A percentile compares a stretch with the other conserved stretches of the same genome.
phyloP scores from a whole-genome alignment of 179 eudicot genomes.

The Drosera spatulata region DNA sequence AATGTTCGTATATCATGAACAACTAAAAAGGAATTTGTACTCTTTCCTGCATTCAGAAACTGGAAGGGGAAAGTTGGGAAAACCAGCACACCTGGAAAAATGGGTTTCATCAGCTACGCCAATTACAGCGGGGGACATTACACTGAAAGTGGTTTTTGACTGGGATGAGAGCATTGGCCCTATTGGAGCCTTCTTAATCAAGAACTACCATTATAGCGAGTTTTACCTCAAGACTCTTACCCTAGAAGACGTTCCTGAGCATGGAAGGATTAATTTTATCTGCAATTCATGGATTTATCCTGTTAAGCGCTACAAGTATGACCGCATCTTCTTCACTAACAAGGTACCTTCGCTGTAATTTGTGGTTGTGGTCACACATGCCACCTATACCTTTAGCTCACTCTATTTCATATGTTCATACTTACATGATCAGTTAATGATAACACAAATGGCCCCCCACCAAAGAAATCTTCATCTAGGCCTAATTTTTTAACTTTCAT shows the following conservation, averaged over 20 bases:
- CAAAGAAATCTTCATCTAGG: too few species aligned
- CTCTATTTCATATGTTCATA: too few species aligned
- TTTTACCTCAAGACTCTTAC: slow-evolving; percentile 63
- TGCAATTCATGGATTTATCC: slow-evolving; percentile 99
- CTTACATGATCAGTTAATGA: too few species aligned
- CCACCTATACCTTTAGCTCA: too few species aligned
- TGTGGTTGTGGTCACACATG: too few species aligned
- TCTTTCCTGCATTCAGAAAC: slow-evolving; percentile 21
- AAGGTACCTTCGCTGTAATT: slow-evolving; percentile 34
- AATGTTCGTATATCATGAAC: too few species aligned
- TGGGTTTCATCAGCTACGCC: slow-evolving; percentile 45
- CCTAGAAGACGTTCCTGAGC: slow-evolving; percentile 60
- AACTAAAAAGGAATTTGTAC: neutral
- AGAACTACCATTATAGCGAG: slow-evolving; percentile 57
- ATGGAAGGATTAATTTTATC: slow-evolving; percentile 44
- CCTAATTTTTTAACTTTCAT: too few species aligned
- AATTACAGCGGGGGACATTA: slow-evolving; percentile 36
- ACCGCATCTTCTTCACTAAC: slow-evolving; percentile 82
- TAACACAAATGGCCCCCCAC: too few species aligned
- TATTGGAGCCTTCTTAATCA: slow-evolving; percentile 67
- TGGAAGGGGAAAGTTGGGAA: slow-evolving; percentile 47
- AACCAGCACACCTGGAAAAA: slow-evolving; percentile 46
- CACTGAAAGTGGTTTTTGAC: slow-evolving; percentile 45
- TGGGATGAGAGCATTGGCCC: slow-evolving; percentile 69
- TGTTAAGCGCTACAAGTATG: slow-evolving; percentile 41